Percentiles rank a stretch among this genome's conserved stretches.
phyloP scores from a whole-genome alignment of 2,329 filamentous ascomycete species.

The Fusarium sacchari region DNA sequence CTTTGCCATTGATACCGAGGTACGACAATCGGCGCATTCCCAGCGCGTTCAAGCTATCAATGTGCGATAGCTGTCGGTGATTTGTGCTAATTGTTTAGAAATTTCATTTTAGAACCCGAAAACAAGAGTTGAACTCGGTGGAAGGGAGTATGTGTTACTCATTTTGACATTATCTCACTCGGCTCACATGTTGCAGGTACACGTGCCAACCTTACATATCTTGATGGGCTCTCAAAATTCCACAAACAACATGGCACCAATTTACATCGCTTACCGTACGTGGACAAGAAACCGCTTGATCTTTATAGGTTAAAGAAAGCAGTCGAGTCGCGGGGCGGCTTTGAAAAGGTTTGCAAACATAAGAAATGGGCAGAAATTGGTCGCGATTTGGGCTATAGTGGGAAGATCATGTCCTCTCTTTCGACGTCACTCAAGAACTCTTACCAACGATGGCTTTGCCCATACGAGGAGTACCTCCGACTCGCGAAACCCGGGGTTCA shows the following conservation, averaged over 20 bases:
- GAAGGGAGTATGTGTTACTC: slow-evolving; percentile 82
- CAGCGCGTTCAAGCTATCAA: slow-evolving; percentile 15
- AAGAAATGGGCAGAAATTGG: slow-evolving; percentile 99
- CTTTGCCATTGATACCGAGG: slow-evolving; percentile 97
- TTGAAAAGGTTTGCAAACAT: slow-evolving; percentile 94
- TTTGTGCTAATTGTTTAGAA: slow-evolving; percentile 63
- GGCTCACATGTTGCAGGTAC: slow-evolving; percentile 72
- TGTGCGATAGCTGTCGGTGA: neutral
- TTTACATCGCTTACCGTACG: slow-evolving; percentile 91
- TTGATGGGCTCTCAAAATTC: slow-evolving; percentile 94
- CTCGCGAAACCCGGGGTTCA: slow-evolving; percentile 96
- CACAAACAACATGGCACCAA: slow-evolving; percentile 97
- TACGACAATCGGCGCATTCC: slow-evolving; percentile 51
- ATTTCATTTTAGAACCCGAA: slow-evolving; percentile 96
- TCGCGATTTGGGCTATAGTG: slow-evolving; percentile 94
- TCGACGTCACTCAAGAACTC: slow-evolving; percentile 99
- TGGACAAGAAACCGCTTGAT: slow-evolving; percentile 96
- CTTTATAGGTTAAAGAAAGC: slow-evolving; percentile 97
- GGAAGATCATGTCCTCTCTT: slow-evolving; percentile 99
- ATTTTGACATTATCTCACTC: neutral
- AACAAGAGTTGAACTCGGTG: slow-evolving; percentile 96
- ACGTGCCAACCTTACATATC: slow-evolving; percentile 93
- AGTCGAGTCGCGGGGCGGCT: slow-evolving; percentile 92
- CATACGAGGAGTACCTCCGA: slow-evolving; percentile 93
- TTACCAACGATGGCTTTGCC: slow-evolving; percentile 95